These are phyloP conservation scores for Neurospora crassa DNA, from an alignment of 2,329 filamentous ascomycete genomes.

Conservation along the genomic window DNA sequence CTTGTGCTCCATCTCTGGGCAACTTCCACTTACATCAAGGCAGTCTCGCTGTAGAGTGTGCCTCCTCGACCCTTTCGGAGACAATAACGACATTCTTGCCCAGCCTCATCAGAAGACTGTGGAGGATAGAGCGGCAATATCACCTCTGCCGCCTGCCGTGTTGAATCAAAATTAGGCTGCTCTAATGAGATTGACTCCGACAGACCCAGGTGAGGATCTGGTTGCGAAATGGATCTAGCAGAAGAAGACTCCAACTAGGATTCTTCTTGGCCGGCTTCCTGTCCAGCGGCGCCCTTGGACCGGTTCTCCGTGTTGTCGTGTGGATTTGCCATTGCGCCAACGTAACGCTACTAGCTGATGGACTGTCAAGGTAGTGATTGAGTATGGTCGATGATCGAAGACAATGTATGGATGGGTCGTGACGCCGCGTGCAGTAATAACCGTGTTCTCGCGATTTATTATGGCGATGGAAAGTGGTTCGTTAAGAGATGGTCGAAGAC, in stretches of 20 bases:
- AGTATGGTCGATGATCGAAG: background rate
- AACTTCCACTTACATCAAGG: background rate
- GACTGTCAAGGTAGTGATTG: background rate
- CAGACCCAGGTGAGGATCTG: background rate
- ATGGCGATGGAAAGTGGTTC: background rate
- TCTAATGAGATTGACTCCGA: too few species aligned
- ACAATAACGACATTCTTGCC: background rate
- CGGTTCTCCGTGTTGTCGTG: background rate
- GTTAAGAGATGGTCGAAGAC: too few species aligned
- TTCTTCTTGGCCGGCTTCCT: background rate
- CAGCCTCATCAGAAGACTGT: background rate
- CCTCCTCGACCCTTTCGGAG: background rate
- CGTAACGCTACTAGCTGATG: background rate
- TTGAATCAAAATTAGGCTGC: too few species aligned
- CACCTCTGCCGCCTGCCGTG: too few species aligned
- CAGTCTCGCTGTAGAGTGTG: background rate
- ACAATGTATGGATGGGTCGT: too few species aligned
- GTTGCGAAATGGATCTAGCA: background rate
- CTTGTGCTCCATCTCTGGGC: background rate
- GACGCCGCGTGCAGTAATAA: background rate
- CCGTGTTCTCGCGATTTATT: background rate
- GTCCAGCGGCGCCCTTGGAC: background rate
- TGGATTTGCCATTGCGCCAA: background rate
- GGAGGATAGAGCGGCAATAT: background rate
- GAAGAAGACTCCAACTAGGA: background rate